These are phyloP conservation scores for Hymenoscyphus scutula DNA, from an alignment of 2,329 filamentous ascomycete genomes.

Conservation along the genomic window DNA sequence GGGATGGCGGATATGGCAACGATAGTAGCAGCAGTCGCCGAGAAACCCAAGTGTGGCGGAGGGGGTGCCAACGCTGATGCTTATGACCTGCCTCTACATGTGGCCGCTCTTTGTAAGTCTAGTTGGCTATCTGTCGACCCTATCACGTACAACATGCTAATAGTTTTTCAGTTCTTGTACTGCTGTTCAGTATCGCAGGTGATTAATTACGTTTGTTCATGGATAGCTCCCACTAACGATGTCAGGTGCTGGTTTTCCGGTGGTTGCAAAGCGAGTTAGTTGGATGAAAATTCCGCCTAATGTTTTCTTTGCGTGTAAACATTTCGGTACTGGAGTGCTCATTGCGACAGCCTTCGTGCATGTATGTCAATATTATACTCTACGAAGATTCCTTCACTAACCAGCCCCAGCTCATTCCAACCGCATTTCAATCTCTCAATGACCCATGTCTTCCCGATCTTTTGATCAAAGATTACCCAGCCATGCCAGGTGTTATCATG, in stretches of 20 bases:
- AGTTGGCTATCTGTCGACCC: not conserved
- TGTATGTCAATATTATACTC: conserved; percentile 9
- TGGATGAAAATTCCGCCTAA: conserved; percentile 48
- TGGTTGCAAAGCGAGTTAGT: conserved; percentile 54
- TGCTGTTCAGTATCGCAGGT: conserved; percentile 15
- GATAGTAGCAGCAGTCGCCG: not conserved
- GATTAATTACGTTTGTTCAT: conserved; percentile 12
- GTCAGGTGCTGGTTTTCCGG: conserved; percentile 57
- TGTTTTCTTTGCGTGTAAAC: conserved; percentile 65
- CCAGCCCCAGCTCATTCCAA: conserved; percentile 53
- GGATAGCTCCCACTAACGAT: conserved; percentile 44
- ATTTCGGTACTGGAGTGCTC: conserved; percentile 77
- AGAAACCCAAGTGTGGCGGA: conserved; percentile 22
- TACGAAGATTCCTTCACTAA: conserved; percentile 23
- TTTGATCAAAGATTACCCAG: conserved; percentile 45
- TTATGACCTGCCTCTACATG: conserved; percentile 68
- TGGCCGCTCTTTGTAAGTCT: conserved; percentile 53
- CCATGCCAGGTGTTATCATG: conserved; percentile 48
- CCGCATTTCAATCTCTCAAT: conserved; percentile 64
- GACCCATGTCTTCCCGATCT: conserved; percentile 57
- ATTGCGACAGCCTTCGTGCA: conserved; percentile 83
- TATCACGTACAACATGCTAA: not conserved
- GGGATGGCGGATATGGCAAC: not conserved
- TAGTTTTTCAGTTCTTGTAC: conserved; percentile 2
- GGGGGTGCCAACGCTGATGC: conserved; percentile 11